Evolutionary conservation across 192 early-diverging fungal species (phyloP).

Genomic region (Linderina pennispora): DNA sequence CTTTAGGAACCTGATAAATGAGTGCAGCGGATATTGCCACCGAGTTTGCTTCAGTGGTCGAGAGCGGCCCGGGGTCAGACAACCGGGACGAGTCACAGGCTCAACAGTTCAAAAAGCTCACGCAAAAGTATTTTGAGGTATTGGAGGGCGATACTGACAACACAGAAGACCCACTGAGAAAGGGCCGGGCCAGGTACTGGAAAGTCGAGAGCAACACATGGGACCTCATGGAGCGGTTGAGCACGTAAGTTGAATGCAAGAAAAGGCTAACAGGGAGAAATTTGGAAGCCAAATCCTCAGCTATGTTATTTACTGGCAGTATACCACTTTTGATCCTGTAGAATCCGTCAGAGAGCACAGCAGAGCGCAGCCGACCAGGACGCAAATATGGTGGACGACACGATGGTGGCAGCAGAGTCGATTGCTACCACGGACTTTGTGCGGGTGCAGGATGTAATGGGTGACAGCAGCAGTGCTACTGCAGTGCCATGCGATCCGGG

Average conservation of each 20-base stretch:
- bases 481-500: constrained; percentile 38
- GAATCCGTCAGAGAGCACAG: constrained; percentile 13
- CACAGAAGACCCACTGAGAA: background rate
- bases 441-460: constrained; percentile 34
- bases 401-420: background rate
- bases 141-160: constrained; percentile 1
- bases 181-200: constrained; percentile 20
- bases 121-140: constrained; percentile 17
- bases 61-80: background rate
- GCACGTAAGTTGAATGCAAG: no score
- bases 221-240: constrained; percentile 40
- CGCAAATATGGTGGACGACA: constrained; percentile 1
- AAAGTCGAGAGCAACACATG: constrained; percentile 38
- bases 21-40: constrained; percentile 6
- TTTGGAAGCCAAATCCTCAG: no score
- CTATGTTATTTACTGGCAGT: no score
- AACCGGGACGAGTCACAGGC: constrained; percentile 7
- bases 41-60: constrained; percentile 31
- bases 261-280: no score
- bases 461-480: constrained; percentile 8
- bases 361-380: constrained; percentile 2
- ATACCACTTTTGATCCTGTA: no score
- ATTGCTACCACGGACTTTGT: constrained; percentile 19
- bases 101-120: constrained; percentile 11
- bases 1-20: constrained; percentile 2